Percentiles rank a stretch among this genome's conserved stretches.
Evolutionary conservation across 2,329 filamentous ascomycete genomes (phyloP).

Genomic region (Penicillium paneum): DNA sequence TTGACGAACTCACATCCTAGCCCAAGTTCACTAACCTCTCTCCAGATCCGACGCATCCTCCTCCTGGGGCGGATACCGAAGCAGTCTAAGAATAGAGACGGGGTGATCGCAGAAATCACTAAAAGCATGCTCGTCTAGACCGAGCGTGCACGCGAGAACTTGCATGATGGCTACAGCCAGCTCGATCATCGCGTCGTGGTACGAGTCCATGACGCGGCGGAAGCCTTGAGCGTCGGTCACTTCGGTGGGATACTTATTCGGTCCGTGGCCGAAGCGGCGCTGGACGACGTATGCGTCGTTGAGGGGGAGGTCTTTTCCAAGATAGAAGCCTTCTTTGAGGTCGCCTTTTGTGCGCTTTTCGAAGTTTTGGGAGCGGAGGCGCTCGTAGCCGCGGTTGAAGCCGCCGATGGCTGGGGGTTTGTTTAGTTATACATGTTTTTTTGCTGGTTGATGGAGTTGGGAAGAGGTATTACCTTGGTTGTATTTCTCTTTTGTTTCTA

Average conservation of each 20-base stretch:
- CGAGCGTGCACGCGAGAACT: slow-evolving; percentile 12
- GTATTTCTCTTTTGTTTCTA: slow-evolving; percentile 24
- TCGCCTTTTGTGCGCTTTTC: slow-evolving; percentile 25
- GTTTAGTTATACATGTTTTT: neutral
- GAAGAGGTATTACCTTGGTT: slow-evolving; percentile 14
- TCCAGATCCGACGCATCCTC: slow-evolving; percentile 13
- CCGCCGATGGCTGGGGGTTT: slow-evolving; percentile 4
- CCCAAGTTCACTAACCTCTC: slow-evolving; percentile 12
- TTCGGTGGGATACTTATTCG: slow-evolving; percentile 19
- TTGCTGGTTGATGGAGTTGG: neutral
- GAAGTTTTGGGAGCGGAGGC: slow-evolving; percentile 25
- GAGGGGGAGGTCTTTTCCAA: slow-evolving; percentile 20
- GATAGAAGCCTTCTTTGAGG: slow-evolving; percentile 31
- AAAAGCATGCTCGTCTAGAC: slow-evolving; percentile 18
- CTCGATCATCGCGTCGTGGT: slow-evolving; percentile 17
- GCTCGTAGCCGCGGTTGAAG: slow-evolving; percentile 26
- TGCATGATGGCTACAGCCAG: slow-evolving; percentile 20
- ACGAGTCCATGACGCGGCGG: slow-evolving; percentile 11
- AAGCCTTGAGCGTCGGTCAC: slow-evolving; percentile 10
- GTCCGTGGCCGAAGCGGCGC: slow-evolving; percentile 20
- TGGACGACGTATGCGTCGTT: slow-evolving; percentile 16
- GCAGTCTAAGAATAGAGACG: slow-evolving; percentile 25
- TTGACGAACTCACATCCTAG: neutral
- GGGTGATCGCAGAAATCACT: slow-evolving; percentile 25
- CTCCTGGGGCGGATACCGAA: slow-evolving; percentile 32